Evolutionary conservation across 306 rosid genomes (phyloP), one percentile per base, ranked within the genome.

Genomic region (Begonia masoniana): DNA sequence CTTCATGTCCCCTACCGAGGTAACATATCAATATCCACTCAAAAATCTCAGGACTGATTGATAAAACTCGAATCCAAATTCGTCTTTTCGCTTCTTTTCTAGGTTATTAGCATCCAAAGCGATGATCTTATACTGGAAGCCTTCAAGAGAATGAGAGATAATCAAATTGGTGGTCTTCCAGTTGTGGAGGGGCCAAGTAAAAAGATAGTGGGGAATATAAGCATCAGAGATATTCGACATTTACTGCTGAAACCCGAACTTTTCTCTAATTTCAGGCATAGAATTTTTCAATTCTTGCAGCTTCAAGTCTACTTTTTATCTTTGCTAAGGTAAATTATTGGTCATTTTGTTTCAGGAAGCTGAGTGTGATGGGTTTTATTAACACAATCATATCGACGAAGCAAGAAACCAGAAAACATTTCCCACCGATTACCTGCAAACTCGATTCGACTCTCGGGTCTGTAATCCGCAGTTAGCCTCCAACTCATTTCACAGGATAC

Each of bases 141-240:
- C 65, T 85, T 86, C 84, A 91, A 78, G 81, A 73, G 52, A 68
- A 91, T 86, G 96, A 73, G 57, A 69, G 94, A 91, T 46, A 66
- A 77, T 54, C 73, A 63, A 66, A 83, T 91, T 1, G 96, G 99
- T 9, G 96, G 96, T 57, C 82, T 91, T 68, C 93, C 96, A 10
- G 86, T 81, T 8, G 76, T 87, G 15, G 78, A 80, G 61, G 92
- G 85, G 57, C 74, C 85, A 55, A 64, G 50, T 41, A 85, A 73
- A 77, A 77, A 49, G 69, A 81, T 85, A 57, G 92, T 83, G 21
- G 96, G 94, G 45, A 91, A 68, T 53, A 55, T 91, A 50, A 83
- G 97, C 78, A 77, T 77, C 13, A 74, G 81, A 62, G 94, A 83
- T 61, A 70, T 86, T 66, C 74, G 93, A 79, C 15, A 73, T 73